phyloP scores from a whole-genome alignment of 805 yeast species.

The Yarrowia sp. region DNA sequence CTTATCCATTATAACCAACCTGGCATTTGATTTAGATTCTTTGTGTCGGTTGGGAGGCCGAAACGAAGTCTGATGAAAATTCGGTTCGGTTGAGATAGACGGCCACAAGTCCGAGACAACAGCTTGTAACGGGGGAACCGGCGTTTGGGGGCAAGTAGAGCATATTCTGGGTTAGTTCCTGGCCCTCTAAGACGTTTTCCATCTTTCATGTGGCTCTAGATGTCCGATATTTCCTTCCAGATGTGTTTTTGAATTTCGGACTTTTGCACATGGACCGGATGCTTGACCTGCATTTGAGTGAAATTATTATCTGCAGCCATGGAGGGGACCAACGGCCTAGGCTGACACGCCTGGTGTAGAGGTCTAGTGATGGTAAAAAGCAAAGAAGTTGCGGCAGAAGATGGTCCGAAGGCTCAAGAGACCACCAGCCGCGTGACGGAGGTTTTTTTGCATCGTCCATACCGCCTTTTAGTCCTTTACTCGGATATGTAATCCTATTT shows the following conservation, averaged over 20 bases:
- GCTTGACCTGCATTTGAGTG: slow-evolving; percentile 36
- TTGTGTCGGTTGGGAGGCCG: slow-evolving; percentile 13
- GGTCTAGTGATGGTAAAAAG: not conserved
- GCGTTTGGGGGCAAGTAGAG: not conserved
- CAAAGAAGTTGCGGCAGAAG: not conserved
- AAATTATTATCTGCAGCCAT: slow-evolving; percentile 36
- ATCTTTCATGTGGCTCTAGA: not conserved
- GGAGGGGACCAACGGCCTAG: slow-evolving; percentile 29
- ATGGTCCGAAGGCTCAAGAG: not conserved
- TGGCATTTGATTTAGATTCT: slow-evolving; percentile 20
- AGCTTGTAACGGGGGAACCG: not conserved
- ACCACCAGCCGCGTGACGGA: slow-evolving; percentile 4
- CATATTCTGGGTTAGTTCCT: not conserved
- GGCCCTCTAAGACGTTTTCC: no score
- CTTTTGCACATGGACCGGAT: slow-evolving; percentile 37
- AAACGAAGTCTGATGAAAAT: slow-evolving; percentile 21
- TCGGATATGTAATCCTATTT: slow-evolving; percentile 36
- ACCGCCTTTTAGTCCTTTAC: slow-evolving; percentile 14
- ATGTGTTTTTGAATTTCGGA: slow-evolving; percentile 21
- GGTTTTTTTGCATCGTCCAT: not conserved
- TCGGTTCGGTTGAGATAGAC: slow-evolving; percentile 19
- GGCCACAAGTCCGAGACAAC: slow-evolving; percentile 24
- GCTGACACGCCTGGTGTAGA: not conserved
- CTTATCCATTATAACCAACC: slow-evolving; percentile 19
- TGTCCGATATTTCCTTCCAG: not conserved